Percentiles rank a stretch among this genome's conserved stretches.
Evolutionary conservation across 2,329 filamentous ascomycete genomes (phyloP).

Genomic region (Neophaeococcomyces aloes): DNA sequence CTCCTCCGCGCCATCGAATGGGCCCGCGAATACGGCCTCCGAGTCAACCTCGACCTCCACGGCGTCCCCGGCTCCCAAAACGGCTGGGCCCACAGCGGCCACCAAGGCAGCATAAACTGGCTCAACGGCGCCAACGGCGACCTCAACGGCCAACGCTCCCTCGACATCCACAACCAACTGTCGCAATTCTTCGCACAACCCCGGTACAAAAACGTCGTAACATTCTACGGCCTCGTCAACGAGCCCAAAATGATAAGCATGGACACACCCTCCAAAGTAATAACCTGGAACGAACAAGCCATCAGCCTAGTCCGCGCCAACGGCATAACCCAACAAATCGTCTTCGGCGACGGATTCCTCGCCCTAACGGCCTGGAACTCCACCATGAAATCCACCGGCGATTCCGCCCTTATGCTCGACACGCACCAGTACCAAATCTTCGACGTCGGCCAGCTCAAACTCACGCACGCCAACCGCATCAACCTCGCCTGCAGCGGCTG

Average conservation of each 20-base stretch:
- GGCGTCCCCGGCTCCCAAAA: slow-evolving; percentile 90
- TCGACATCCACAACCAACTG: slow-evolving; percentile 78
- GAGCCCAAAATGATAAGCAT: slow-evolving; percentile 80
- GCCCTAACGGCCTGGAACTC: slow-evolving; percentile 86
- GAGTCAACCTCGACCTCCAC: slow-evolving; percentile 88
- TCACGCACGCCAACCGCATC: slow-evolving; percentile 72
- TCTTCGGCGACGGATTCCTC: slow-evolving; percentile 92
- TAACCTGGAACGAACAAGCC: slow-evolving; percentile 68
- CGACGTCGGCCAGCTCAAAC: slow-evolving; percentile 75
- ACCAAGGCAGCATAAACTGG: slow-evolving; percentile 72
- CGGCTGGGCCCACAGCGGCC: slow-evolving; percentile 93
- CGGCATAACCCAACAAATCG: slow-evolving; percentile 60
- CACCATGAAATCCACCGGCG: slow-evolving; percentile 58
- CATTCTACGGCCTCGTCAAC: slow-evolving; percentile 89
- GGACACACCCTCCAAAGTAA: slow-evolving; percentile 48
- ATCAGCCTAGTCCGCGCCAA: slow-evolving; percentile 64
- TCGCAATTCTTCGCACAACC: slow-evolving; percentile 88
- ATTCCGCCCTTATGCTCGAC: slow-evolving; percentile 70
- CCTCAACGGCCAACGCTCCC: slow-evolving; percentile 65
- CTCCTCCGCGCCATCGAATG: slow-evolving; percentile 87
- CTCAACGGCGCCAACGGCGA: slow-evolving; percentile 78
- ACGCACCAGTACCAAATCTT: slow-evolving; percentile 99
- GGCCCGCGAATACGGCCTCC: slow-evolving; percentile 79
- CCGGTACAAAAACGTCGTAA: slow-evolving; percentile 82
- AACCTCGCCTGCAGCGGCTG: slow-evolving; percentile 79